phyloP scores from a whole-genome alignment of 1,284 basidiomycete genomes.

The Tilletiopsis washingtonensis region DNA sequence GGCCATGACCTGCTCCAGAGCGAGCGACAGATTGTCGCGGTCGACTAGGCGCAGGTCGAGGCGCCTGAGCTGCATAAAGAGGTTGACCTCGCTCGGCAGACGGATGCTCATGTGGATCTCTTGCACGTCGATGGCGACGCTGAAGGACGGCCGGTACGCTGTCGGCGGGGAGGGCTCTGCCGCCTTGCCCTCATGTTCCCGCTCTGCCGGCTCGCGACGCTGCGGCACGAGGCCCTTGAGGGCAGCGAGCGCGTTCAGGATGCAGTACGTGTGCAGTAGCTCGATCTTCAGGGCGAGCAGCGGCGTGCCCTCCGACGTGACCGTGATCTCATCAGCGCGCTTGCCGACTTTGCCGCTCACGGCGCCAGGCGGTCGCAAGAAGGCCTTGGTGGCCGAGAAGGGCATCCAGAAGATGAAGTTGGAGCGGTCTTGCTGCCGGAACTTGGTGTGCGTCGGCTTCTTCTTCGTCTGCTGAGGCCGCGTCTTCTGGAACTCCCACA shows the following conservation, averaged over 20 bases:
- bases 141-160: constrained; percentile 9
- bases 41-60: constrained; percentile 34
- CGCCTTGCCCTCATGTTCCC: background rate
- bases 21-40: constrained; percentile 25
- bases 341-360: constrained; percentile 28
- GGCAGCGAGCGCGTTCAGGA: constrained; percentile 60
- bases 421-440: constrained; percentile 34
- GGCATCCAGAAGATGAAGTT: constrained; percentile 47
- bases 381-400: constrained; percentile 32
- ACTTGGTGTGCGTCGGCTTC: constrained; percentile 13
- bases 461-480: constrained; percentile 3
- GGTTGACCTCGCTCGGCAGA: constrained; percentile 39
- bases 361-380: constrained; percentile 14
- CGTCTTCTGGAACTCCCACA: constrained; percentile 30
- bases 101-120: constrained; percentile 42
- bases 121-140: constrained; percentile 33
- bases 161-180: background rate
- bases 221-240: constrained; percentile 51
- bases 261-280: constrained; percentile 66
- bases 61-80: constrained; percentile 32
- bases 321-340: constrained; percentile 48
- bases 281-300: constrained; percentile 55
- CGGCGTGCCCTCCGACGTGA: constrained; percentile 50
- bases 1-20: constrained; percentile 47
- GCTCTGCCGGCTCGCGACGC: background rate